Percentiles rank a stretch among this genome's conserved stretches.
These are phyloP conservation scores for Hydnomerulius pinastri DNA, from an alignment of 768 basidiomycete genomes.

Conservation along the genomic window DNA sequence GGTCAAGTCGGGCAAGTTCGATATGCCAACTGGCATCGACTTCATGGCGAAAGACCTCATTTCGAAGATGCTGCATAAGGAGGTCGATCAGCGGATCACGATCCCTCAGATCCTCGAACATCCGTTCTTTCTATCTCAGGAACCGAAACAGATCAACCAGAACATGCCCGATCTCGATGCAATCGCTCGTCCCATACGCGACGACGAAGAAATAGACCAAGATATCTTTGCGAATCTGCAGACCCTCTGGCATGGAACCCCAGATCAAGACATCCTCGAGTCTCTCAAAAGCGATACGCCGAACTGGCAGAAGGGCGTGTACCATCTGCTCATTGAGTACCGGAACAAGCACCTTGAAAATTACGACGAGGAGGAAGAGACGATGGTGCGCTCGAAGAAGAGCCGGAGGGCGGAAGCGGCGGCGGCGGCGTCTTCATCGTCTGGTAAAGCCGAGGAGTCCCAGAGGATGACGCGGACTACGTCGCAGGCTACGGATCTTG, in stretches of 20 bases:
- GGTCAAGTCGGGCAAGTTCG: slow-evolving; percentile 71
- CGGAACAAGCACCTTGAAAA: slow-evolving; percentile 72
- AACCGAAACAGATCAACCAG: slow-evolving; percentile 43
- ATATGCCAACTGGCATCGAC: slow-evolving; percentile 73
- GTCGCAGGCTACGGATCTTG: slow-evolving; percentile 27
- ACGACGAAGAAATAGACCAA: slow-evolving; percentile 69
- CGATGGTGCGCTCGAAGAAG: slow-evolving; percentile 35
- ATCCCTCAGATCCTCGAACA: slow-evolving; percentile 80
- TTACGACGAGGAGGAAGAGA: slow-evolving; percentile 70
- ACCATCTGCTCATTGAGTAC: slow-evolving; percentile 86
- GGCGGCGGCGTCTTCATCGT: no score
- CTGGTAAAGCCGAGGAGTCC: slow-evolving; percentile 28
- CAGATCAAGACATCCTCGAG: slow-evolving; percentile 71
- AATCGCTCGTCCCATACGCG: slow-evolving; percentile 69
- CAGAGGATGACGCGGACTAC: slow-evolving; percentile 21
- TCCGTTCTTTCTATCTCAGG: slow-evolving; percentile 69
- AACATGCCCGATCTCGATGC: slow-evolving; percentile 62
- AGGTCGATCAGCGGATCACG: slow-evolving; percentile 75
- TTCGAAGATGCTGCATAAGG: slow-evolving; percentile 74
- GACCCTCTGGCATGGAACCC: slow-evolving; percentile 86
- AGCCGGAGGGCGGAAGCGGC: slow-evolving; percentile 39
- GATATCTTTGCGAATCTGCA: slow-evolving; percentile 89
- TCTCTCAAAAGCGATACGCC: slow-evolving; percentile 65
- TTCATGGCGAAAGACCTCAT: slow-evolving; percentile 76
- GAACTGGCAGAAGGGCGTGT: slow-evolving; percentile 96